Conservation (phyloP, 306 rosid genomes). For the Ceratonia siliqua region DNA sequence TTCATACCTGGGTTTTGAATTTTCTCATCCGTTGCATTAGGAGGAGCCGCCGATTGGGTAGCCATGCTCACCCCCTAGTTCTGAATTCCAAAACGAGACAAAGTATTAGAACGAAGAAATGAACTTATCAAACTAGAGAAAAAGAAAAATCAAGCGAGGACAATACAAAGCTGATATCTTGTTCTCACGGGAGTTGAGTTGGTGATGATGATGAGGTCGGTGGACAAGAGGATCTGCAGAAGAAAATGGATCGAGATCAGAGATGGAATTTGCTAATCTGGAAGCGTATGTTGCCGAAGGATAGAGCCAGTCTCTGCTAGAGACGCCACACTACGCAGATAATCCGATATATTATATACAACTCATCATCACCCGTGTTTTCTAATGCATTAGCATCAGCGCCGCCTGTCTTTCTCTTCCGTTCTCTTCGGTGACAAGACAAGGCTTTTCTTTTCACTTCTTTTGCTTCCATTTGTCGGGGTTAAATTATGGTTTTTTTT, state of each 20-base stretch:
- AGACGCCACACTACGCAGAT: not conserved
- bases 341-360: not conserved
- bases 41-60: slow-evolving; percentile 38
- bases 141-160: not conserved
- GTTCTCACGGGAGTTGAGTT: too few relatives aligned
- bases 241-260: not conserved
- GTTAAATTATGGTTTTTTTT: too few relatives aligned
- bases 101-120: not conserved
- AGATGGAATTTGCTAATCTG: slow-evolving; percentile 34
- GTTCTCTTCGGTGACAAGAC: too few relatives aligned
- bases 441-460: too few relatives aligned
- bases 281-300: slow-evolving; percentile 5
- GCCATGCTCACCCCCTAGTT: slow-evolving; percentile 41
- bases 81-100: slow-evolving; percentile 8
- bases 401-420: not conserved
- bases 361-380: not conserved
- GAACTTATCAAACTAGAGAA: not conserved
- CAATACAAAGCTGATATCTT: not conserved
- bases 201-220: not conserved
- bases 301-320: not conserved
- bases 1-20: slow-evolving; percentile 40
- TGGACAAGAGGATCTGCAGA: not conserved
- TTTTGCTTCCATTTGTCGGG: too few relatives aligned
- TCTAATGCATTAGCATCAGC: too few relatives aligned
- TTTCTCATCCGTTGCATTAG: slow-evolving; percentile 35